Conservation (phyloP, 108 stramenopile species). For the Schizochytrium sp. region DNA sequence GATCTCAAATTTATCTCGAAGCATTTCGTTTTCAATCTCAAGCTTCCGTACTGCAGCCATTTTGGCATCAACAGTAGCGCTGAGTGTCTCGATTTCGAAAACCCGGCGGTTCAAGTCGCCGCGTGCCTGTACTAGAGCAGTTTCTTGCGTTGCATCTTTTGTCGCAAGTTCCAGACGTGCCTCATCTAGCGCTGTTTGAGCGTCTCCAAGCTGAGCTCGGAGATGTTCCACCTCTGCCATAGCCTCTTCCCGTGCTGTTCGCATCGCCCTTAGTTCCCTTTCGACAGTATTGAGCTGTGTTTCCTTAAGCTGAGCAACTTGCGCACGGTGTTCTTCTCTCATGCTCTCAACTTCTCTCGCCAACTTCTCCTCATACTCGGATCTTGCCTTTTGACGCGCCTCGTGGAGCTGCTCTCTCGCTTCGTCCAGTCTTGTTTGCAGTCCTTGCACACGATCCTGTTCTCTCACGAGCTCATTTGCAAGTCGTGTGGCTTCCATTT, state of each 20-base stretch:
- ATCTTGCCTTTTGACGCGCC: not conserved
- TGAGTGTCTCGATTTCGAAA: constrained; percentile 56
- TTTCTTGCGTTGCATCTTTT: not conserved
- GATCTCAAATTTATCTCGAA: constrained; percentile 9
- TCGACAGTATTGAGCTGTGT: constrained; percentile 37
- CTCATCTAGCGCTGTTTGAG: constrained; percentile 15
- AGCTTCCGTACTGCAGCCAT: constrained; percentile 28
- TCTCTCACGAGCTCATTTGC: not conserved
- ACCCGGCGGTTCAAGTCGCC: constrained; percentile 17
- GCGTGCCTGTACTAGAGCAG: not conserved
- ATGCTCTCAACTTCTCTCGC: constrained; percentile 5
- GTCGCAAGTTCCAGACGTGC: constrained; percentile 30
- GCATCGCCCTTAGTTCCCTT: not conserved
- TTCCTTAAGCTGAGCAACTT: constrained; percentile 26
- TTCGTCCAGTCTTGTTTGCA: not conserved
- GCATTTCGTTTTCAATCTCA: constrained; percentile 58
- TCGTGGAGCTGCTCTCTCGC: constrained; percentile 2
- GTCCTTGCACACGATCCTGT: not conserved
- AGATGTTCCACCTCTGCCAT: constrained; percentile 5
- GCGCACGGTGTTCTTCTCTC: not conserved
- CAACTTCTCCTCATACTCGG: constrained; percentile 29
- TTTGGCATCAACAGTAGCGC: constrained; percentile 38
- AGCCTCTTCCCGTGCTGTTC: constrained; percentile 40
- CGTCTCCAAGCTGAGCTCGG: constrained; percentile 6
- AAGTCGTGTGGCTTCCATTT: not conserved